phyloP scores from a whole-genome alignment of 176 grass and related monocot genomes.

The Cymbopogon citratus region DNA sequence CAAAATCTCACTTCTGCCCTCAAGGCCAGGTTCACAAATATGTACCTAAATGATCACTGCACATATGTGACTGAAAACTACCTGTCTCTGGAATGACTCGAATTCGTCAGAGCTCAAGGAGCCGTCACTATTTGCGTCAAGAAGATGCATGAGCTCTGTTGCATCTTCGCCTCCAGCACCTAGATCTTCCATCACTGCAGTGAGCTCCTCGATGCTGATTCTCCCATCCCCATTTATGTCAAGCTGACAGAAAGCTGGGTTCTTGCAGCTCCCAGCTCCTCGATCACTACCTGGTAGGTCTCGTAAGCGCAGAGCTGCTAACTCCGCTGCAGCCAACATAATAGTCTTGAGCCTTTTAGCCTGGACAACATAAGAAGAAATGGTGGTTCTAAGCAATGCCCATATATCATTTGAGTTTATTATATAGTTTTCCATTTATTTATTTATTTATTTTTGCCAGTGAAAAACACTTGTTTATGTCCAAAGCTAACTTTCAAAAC shows the following conservation, averaged over 20 bases:
- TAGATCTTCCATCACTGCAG: slow-evolving; percentile 87
- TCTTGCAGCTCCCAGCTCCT: slow-evolving; percentile 36
- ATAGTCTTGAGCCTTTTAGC: slow-evolving; percentile 66
- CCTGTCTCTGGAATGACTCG: slow-evolving; percentile 84
- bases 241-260: slow-evolving; percentile 55
- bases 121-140: slow-evolving; percentile 83
- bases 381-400: slow-evolving; percentile 12
- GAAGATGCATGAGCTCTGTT: slow-evolving; percentile 72
- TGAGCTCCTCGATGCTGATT: slow-evolving; percentile 93
- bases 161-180: slow-evolving; percentile 77
- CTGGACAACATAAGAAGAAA: slow-evolving; percentile 29
- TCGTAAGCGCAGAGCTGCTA: slow-evolving; percentile 75
- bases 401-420: background rate
- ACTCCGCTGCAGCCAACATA: slow-evolving; percentile 80
- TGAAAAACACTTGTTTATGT: background rate
- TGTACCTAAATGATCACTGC: too few species aligned
- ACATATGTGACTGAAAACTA: slow-evolving; percentile 11
- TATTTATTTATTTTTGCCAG: too few species aligned
- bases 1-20: background rate
- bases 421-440: background rate
- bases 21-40: background rate
- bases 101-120: slow-evolving; percentile 94
- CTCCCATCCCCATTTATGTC: slow-evolving; percentile 87
- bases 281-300: slow-evolving; percentile 50
- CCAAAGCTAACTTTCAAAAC: background rate